Evolutionary conservation across 352 stramenopile species (phyloP).

Genomic region (Pythium rishiriense): DNA sequence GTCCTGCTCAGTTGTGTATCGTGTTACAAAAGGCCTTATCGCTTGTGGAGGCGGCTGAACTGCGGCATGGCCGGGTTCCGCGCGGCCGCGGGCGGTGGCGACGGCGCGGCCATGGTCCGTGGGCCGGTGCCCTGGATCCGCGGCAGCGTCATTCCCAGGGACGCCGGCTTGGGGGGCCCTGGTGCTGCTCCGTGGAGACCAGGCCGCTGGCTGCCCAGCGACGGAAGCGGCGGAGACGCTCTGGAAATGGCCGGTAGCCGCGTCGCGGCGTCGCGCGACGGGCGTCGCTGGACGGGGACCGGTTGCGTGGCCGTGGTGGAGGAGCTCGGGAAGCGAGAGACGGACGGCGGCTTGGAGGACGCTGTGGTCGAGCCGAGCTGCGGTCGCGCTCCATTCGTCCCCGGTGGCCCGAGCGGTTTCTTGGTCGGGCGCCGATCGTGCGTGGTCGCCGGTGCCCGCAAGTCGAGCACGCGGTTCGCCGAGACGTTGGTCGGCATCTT

Average conservation of each 20-base stretch:
- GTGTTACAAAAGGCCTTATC: constrained; percentile 38
- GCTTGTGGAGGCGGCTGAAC: constrained; percentile 67
- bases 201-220: constrained; percentile 4
- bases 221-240: not conserved
- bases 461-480: constrained; percentile 26
- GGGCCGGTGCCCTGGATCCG: constrained; percentile 16
- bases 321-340: not conserved
- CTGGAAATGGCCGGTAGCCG: constrained; percentile 21
- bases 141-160: constrained; percentile 32
- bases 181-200: not conserved
- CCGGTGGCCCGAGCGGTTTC: not conserved
- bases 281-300: not conserved
- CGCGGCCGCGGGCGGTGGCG: constrained; percentile 33
- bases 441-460: constrained; percentile 4
- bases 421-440: constrained; percentile 14
- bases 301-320: not conserved
- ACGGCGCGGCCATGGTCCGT: constrained; percentile 32
- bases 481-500: constrained; percentile 31
- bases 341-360: constrained; percentile 1
- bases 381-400: too few species aligned
- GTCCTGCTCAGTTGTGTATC: too few species aligned
- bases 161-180: not conserved
- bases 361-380: not conserved
- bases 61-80: constrained; percentile 48
- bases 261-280: constrained; percentile 4